phyloP scores from a whole-genome alignment of 2,329 filamentous ascomycete genomes.

The Chrysoporthe cubensis region DNA sequence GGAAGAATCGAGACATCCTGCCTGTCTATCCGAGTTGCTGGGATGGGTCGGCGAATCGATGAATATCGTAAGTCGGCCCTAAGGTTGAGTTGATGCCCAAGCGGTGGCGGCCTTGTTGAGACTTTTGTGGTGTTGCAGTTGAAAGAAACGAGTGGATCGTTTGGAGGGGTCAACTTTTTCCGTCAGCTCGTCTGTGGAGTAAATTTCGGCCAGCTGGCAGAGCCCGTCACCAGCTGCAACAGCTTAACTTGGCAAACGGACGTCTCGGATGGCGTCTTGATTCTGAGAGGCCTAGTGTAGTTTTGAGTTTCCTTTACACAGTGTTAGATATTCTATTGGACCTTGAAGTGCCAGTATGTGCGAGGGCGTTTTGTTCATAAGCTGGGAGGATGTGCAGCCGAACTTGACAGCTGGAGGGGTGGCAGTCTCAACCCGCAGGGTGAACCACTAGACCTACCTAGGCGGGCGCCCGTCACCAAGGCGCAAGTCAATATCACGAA shows the following conservation, averaged over 20 bases:
- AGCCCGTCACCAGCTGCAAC: slow-evolving; percentile 10
- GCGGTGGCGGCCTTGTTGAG: slow-evolving; percentile 24
- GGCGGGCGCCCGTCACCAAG: not conserved
- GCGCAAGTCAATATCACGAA: not conserved
- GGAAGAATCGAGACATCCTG: slow-evolving; percentile 97
- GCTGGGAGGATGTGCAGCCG: not conserved
- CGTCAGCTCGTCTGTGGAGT: slow-evolving; percentile 16
- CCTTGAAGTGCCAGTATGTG: not conserved
- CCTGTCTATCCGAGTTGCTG: slow-evolving; percentile 11
- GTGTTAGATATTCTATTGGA: not conserved
- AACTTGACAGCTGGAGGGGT: not conserved
- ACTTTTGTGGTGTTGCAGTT: slow-evolving; percentile 24
- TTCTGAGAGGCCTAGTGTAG: not conserved
- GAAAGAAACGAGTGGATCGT: slow-evolving; percentile 19
- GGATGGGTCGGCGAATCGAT: slow-evolving; percentile 18
- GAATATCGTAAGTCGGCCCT: slow-evolving; percentile 16
- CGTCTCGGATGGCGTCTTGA: too few species aligned
- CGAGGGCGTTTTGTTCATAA: not conserved
- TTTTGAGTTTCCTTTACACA: not conserved
- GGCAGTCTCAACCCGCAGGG: not conserved
- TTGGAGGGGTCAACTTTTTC: slow-evolving; percentile 23
- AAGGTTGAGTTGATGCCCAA: slow-evolving; percentile 1
- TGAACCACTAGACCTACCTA: not conserved
- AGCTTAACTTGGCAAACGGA: not conserved
- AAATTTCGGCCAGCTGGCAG: slow-evolving; percentile 11